phyloP scores from a whole-genome alignment of 495 filamentous ascomycete species.

The Tuber indicum region DNA sequence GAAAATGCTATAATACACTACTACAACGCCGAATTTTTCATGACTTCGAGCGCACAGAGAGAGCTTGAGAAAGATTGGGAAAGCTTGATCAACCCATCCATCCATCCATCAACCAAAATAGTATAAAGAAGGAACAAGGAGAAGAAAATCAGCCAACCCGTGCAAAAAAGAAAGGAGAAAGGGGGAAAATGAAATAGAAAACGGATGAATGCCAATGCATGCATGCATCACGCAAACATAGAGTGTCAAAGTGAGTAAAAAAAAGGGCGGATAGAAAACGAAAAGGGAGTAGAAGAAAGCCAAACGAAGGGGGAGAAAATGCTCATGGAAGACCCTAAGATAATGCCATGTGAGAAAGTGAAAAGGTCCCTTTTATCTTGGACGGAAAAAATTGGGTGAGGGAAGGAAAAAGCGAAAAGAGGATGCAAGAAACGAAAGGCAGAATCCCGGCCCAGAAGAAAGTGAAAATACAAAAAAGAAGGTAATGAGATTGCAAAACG shows the following conservation, averaged over 20 bases:
- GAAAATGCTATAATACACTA: not conserved
- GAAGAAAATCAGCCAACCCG: constrained; percentile 8
- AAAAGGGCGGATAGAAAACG: constrained; percentile 15
- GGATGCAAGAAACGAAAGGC: constrained; percentile 3
- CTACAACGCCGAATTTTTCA: not conserved
- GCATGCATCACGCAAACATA: constrained; percentile 30
- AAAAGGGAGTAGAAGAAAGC: not conserved
- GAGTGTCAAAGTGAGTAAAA: constrained; percentile 18
- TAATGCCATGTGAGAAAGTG: constrained; percentile 1
- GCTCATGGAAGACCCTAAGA: constrained; percentile 6
- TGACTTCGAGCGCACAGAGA: constrained; percentile 1
- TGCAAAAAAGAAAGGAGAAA: constrained; percentile 4
- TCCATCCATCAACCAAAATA: constrained; percentile 12
- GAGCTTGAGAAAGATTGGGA: not conserved
- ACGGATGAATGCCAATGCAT: constrained; percentile 35
- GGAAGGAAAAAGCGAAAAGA: constrained; percentile 1
- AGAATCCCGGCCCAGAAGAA: constrained; percentile 6
- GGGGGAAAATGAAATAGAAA: constrained; percentile 11
- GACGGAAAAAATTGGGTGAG: not conserved
- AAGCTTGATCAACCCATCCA: constrained; percentile 2
- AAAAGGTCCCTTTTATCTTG: not conserved
- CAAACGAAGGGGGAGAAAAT: constrained; percentile 7
- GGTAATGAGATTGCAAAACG: constrained; percentile 23
- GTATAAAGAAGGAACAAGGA: constrained; percentile 15
- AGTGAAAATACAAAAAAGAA: constrained; percentile 19